Conservation (phyloP, 371 early-diverging fungal species). For the Circinella umbellata region DNA sequence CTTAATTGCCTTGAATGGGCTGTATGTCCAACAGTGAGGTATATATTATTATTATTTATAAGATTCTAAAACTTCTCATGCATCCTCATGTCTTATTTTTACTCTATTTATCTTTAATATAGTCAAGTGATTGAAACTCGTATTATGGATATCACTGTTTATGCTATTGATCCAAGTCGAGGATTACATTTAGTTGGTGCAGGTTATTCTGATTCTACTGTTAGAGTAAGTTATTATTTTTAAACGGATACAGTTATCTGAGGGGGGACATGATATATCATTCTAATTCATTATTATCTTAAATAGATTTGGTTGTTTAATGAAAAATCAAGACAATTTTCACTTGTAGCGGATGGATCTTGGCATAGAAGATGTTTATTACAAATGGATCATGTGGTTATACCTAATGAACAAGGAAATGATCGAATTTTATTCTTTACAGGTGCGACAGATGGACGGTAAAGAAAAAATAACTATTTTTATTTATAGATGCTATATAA, state of each 20-base stretch:
- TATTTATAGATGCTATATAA: no score
- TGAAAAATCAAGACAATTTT: constrained; percentile 52
- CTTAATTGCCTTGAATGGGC: constrained; percentile 59
- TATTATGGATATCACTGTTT: constrained; percentile 63
- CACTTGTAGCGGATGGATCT: constrained; percentile 56
- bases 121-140: constrained; percentile 59
- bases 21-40: constrained; percentile 52
- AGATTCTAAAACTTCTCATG: no score
- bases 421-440: constrained; percentile 58
- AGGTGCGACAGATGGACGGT: constrained; percentile 61
- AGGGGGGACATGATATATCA: no score
- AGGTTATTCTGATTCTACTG: constrained; percentile 63
- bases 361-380: constrained; percentile 64
- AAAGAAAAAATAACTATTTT: neutral
- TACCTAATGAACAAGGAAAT: constrained; percentile 23
- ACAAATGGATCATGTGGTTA: constrained; percentile 50
- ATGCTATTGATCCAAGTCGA: constrained; percentile 32
- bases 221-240: constrained; percentile 38
- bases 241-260: no score
- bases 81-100: neutral
- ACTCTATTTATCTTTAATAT: neutral
- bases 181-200: constrained; percentile 60
- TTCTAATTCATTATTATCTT: no score
- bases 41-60: neutral
- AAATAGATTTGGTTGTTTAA: constrained; percentile 64